Base-by-base conservation (phyloP, 768 basidiomycete genomes). In the Imleria badia region DNA sequence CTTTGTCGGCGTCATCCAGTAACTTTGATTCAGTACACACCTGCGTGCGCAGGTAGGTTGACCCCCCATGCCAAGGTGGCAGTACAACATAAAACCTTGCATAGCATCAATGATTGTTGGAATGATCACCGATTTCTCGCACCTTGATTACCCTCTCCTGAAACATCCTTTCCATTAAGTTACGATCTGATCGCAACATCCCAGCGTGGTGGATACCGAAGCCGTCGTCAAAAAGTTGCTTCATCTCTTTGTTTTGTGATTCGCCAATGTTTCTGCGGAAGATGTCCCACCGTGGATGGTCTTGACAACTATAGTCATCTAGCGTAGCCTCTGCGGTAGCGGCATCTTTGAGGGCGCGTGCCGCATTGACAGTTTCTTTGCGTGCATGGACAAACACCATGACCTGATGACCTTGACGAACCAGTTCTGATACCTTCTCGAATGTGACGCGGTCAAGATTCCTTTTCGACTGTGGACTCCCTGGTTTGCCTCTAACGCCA, bases 361-460 rank as follows among this genome's bases (percentile, higher is more conserved):
- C 95, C 1, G 91, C 83, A 67, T 96, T 97, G 48, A 98, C 97
- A 0, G 97, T 99, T 66, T 98, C 97, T 74, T 97, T 98, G 30
- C 97, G 82, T 14, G 97, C 93, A 70, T 99, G 97, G 10, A 99
- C 97, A 65, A 99, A 99, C 1, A 99, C 95, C 95, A 99, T 98
- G 56, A 97, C 94, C 70, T 98, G 97, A 73, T 99, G 97, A 3
- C 95, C 97, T 61, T 86, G 82, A n/a, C 74, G 78, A 29, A 98
- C 91, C 7, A 98, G 77, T 33, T 90, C 88, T 4, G 87, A 81
- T 19, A 98, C 94, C 73, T 96, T 98, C 62, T 95, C 80, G 62
- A 89, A 98, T 2, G 91, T 86, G 23, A 93, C 92, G 23, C 76
- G 76, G 70, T 99, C 97, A 48, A 98, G 78, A 62, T 95, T 96